Evolutionary conservation across 352 stramenopile species (phyloP), one percentile per base, ranked within the genome.

Genomic region (Blastocystis sp.): DNA sequence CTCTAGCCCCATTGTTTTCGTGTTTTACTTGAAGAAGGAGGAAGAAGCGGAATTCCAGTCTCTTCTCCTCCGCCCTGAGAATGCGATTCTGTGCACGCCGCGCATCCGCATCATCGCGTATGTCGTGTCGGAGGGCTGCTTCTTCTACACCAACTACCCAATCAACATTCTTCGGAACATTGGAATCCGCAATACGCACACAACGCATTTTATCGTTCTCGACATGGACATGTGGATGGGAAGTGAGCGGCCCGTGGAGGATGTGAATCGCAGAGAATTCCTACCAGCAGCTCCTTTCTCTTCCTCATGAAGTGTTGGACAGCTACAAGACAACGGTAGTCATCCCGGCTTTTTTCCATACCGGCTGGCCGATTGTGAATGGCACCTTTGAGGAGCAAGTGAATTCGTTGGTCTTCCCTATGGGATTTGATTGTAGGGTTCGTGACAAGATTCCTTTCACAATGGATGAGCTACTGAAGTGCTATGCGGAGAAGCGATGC

Each of bases 161-260:
- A 88, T 88, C 60, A 88, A 88, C 60, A 88, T 76, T 24, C 68
- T 88, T 0, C 40, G 78, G 2, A 88, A 88, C 48, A 9, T 79
- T 3, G 78, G 64, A 2, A 76, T 88, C 57, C n/a, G 14, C 19
- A 11, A 88, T 54, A 43, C 43, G 1, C 64, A 48, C 21, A 88
- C 78, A 1, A 62, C 19, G 0, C 78, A 88, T 38, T 78, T 63
- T 7, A 54, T 65, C 21, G 9, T 79, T 3, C 28, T 79, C 10
- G 78, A 88, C 60, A 88, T 88, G 3, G 78, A 88, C 24, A 88
- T 88, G 78, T 77, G 61, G 61, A 63, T 68, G 45, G 52, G 57
- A 4, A 45, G 74, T 84, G 21, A 6, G 34, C 1, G 11, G 24
- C 38, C 14, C 10, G 21, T 45, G 48, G 6, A 17, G 52, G 38